phyloP scores from a whole-genome alignment of 768 basidiomycete genomes.

The Naematelia encephala region DNA sequence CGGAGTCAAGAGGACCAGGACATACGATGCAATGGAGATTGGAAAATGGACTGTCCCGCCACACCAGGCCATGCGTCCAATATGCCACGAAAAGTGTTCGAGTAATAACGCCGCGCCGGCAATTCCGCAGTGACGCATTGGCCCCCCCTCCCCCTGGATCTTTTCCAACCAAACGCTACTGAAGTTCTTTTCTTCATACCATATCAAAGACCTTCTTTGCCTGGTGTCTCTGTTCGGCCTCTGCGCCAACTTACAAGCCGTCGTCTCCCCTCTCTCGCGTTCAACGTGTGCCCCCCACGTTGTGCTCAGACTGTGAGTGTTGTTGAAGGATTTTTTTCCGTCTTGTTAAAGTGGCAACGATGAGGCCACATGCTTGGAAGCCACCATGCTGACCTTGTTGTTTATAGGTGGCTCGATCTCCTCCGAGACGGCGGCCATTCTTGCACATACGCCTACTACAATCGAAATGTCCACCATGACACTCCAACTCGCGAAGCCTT shows the following conservation, averaged over 20 bases:
- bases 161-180: not conserved
- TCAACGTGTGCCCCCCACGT: slow-evolving; percentile 35
- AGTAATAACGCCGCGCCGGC: no score
- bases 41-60: no score
- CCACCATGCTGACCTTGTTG: not conserved
- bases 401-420: slow-evolving; percentile 21
- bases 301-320: slow-evolving; percentile 36
- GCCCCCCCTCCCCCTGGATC: not conserved
- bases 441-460: not conserved
- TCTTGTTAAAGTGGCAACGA: not conserved
- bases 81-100: not conserved
- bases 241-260: slow-evolving; percentile 14
- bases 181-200: not conserved
- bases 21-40: not conserved
- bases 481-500: not conserved
- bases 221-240: not conserved
- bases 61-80: no score
- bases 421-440: slow-evolving; percentile 20
- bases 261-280: slow-evolving; percentile 39
- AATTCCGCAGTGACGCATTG: not conserved
- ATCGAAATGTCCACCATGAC: not conserved
- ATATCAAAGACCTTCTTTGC: not conserved
- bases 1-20: no score
- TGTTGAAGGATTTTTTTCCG: not conserved
- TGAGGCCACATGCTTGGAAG: not conserved